These are phyloP conservation scores for Erodium texanum DNA, from an alignment of 441 rosid species.

Conservation along the genomic window DNA sequence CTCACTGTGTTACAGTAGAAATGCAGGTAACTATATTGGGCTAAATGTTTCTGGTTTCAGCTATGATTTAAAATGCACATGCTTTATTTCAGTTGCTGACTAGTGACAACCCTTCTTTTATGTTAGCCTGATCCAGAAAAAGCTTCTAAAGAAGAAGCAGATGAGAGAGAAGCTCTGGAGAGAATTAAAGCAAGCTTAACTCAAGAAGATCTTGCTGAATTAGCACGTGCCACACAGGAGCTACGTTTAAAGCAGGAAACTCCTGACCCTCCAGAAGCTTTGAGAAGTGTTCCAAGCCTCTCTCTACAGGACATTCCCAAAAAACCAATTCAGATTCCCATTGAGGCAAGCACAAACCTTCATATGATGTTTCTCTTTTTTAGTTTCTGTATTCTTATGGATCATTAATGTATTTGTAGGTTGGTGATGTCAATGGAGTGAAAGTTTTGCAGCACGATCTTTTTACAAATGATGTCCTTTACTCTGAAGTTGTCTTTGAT, in stretches of 20 bases:
- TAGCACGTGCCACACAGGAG: conserved; percentile 73
- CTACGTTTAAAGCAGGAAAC: conserved; percentile 80
- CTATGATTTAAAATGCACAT: conserved; percentile 1
- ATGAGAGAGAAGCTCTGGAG: conserved; percentile 51
- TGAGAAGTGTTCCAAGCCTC: conserved; percentile 68
- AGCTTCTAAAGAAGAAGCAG: conserved; percentile 68
- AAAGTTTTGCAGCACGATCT: conserved; percentile 79
- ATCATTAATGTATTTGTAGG: conserved; percentile 31
- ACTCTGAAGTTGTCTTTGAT: conserved; percentile 73
- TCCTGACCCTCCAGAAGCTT: conserved; percentile 85
- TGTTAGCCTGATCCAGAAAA: conserved; percentile 82
- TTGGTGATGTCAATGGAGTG: conserved; percentile 72
- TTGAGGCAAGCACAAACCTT: conserved; percentile 40
- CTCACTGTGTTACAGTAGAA: conserved; percentile 74
- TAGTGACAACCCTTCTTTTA: conserved; percentile 10
- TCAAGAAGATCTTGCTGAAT: conserved; percentile 76
- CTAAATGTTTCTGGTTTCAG: conserved; percentile 5
- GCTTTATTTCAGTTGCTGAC: conserved; percentile 11
- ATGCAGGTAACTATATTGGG: conserved; percentile 48
- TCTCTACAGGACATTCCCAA: conserved; percentile 72
- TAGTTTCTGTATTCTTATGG: conserved; percentile 11
- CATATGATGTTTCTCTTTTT: conserved; percentile 6
- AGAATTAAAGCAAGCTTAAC: conserved; percentile 71
- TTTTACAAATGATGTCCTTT: conserved; percentile 85
- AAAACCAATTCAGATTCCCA: conserved; percentile 63